A percentile compares a stretch with the other conserved stretches of the same genome.
Evolutionary conservation across 345 rosid species (phyloP).

Genomic region (Brassica napus): DNA sequence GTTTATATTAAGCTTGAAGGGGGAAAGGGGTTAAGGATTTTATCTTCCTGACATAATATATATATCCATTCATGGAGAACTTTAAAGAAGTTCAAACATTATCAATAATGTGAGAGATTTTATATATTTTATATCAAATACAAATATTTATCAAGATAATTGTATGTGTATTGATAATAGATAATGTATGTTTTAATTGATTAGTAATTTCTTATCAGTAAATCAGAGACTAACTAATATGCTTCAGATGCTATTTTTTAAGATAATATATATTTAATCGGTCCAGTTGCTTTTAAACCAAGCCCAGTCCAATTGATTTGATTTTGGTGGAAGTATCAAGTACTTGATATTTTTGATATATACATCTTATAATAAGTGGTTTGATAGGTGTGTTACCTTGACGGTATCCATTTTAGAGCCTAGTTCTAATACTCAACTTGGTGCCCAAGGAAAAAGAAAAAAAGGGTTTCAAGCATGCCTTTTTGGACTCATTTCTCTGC

Average conservation of each 20-base stretch:
- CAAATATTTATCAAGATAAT: not conserved
- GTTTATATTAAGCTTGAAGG: slow-evolving; percentile 22
- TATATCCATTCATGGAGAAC: not conserved
- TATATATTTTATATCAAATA: not conserved
- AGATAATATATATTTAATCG: no score
- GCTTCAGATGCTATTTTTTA: no score
- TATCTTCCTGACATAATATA: not conserved
- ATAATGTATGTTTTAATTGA: not conserved
- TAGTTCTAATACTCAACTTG: slow-evolving; percentile 25
- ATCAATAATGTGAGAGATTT: not conserved
- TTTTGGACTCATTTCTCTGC: slow-evolving; percentile 43
- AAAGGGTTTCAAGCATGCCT: slow-evolving; percentile 55
- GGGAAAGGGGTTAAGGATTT: not conserved
- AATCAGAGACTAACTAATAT: not conserved
- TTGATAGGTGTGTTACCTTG: slow-evolving; percentile 64
- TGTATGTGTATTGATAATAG: not conserved
- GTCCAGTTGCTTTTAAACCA: no score
- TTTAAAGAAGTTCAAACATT: not conserved
- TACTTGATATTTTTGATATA: no score
- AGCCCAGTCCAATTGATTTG: no score
- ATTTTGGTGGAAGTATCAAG: no score
- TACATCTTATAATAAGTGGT: not conserved
- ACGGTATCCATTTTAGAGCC: slow-evolving; percentile 58
- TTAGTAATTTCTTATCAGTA: not conserved
- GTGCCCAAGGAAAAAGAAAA: slow-evolving; percentile 50